phyloP scores from a whole-genome alignment of 495 filamentous ascomycete genomes.

The Penicillium cosmopolitanum region DNA sequence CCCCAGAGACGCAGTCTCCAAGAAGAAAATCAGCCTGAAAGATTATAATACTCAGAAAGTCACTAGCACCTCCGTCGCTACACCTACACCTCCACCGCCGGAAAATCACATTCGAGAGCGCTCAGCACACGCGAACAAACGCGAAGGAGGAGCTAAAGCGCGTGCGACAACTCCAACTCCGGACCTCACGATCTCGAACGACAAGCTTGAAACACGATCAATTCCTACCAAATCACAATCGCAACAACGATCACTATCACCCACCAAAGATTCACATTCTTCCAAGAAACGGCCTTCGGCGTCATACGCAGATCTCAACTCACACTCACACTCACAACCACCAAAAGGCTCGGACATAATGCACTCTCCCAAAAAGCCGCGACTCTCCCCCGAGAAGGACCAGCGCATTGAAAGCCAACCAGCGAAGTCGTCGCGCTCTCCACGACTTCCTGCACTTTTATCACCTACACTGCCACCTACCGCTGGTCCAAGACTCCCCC shows the following conservation, averaged over 20 bases:
- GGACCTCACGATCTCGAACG: constrained; percentile 23
- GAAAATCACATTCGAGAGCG: constrained; percentile 24
- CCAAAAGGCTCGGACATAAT: constrained; percentile 23
- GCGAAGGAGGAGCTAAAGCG: constrained; percentile 26
- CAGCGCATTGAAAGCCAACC: constrained; percentile 23
- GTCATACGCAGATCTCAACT: constrained; percentile 21
- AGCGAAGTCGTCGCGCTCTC: constrained; percentile 29
- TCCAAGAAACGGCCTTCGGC: constrained; percentile 41
- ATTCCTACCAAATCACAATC: constrained; percentile 14
- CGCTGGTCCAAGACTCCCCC: constrained; percentile 15
- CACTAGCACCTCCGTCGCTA: constrained; percentile 24
- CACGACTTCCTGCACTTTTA: constrained; percentile 41
- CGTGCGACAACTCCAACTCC: constrained; percentile 25
- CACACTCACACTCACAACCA: constrained; percentile 1
- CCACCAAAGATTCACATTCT: constrained; percentile 11
- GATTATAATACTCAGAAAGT: constrained; percentile 55
- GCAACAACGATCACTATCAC: constrained; percentile 3
- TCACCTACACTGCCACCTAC: constrained; percentile 49
- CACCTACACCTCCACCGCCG: constrained; percentile 25
- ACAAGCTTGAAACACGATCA: constrained; percentile 7
- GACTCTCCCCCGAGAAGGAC: constrained; percentile 35
- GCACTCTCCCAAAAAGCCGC: constrained; percentile 35
- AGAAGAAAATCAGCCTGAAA: constrained; percentile 55
- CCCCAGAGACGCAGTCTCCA: constrained; percentile 29
- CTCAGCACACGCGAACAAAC: constrained; percentile 14